phyloP scores from a whole-genome alignment of 768 basidiomycete species.

The Infundibulicybe gibba region DNA sequence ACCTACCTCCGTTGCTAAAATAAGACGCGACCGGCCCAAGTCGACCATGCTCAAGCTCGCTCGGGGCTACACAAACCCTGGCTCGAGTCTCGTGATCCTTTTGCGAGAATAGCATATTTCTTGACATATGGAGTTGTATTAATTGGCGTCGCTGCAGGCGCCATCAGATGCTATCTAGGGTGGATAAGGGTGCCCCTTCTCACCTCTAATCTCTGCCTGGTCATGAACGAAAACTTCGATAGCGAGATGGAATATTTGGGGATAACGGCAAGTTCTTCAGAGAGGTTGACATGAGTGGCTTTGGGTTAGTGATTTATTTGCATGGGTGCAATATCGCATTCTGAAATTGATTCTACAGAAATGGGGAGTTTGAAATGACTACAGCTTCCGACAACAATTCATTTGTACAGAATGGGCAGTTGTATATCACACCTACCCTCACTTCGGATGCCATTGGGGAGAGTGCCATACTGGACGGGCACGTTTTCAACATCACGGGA shows the following conservation, averaged over 20 bases:
- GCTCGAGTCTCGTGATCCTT: conserved; percentile 54
- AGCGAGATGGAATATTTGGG: conserved; percentile 55
- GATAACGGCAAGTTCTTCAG: conserved; percentile 65
- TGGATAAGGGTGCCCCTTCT: conserved; percentile 49
- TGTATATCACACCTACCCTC: conserved; percentile 86
- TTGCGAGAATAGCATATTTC: conserved; percentile 52
- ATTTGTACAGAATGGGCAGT: conserved; percentile 67
- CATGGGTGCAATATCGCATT: conserved; percentile 3
- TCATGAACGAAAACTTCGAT: conserved; percentile 77
- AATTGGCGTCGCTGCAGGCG: conserved; percentile 53
- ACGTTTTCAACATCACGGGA: conserved; percentile 78
- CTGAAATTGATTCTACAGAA: conserved; percentile 33
- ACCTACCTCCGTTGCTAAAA: conserved; percentile 31
- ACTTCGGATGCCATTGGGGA: conserved; percentile 72
- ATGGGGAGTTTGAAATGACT: conserved; percentile 87
- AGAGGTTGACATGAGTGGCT: conserved; percentile 85
- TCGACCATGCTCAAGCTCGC: conserved; percentile 40
- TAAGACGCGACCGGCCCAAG: conserved; percentile 42
- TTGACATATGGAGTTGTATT: conserved; percentile 59
- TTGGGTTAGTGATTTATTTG: conserved; percentile 50
- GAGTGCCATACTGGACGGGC: conserved; percentile 59
- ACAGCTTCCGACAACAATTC: conserved; percentile 70
- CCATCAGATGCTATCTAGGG: conserved; percentile 51
- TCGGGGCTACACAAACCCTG: conserved; percentile 54
- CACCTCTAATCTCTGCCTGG: conserved; percentile 50